Evolutionary conservation across 2,329 filamentous ascomycete species (phyloP).

Genomic region (Aspergillus sergii): DNA sequence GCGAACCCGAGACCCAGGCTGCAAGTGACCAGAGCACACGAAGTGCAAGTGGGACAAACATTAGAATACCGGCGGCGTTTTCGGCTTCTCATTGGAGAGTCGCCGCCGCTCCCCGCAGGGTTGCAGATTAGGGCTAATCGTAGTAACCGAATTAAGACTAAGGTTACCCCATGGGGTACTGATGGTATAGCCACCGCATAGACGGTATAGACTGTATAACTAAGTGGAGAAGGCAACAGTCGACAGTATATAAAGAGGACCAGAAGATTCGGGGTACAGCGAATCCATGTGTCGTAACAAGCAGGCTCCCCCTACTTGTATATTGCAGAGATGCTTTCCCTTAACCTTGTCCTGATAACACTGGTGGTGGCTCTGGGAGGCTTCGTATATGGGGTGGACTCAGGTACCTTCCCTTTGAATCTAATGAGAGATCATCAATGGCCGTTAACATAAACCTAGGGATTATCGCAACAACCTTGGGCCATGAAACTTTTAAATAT

Average conservation of each 20-base stretch:
- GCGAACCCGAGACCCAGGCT: neutral
- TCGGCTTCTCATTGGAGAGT: neutral
- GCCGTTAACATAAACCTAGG: slow-evolving; percentile 6
- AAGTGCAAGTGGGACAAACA: neutral
- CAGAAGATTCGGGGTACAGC: neutral
- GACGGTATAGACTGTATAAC: neutral
- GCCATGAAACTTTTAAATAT: slow-evolving; percentile 21
- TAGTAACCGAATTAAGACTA: neutral
- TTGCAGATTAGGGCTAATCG: neutral
- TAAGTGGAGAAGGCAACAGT: neutral
- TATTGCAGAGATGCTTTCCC: slow-evolving; percentile 8
- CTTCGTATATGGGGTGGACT: slow-evolving; percentile 19
- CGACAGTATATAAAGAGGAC: neutral
- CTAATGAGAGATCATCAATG: neutral
- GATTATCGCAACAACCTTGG: slow-evolving; percentile 21
- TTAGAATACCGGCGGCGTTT: slow-evolving; percentile 1
- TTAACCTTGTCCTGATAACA: slow-evolving; percentile 13
- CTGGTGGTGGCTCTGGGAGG: slow-evolving; percentile 18
- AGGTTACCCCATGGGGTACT: neutral
- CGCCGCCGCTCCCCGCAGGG: neutral
- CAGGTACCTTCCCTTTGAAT: slow-evolving; percentile 4
- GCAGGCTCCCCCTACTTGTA: neutral
- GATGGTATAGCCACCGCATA: neutral
- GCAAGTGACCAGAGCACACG: neutral
- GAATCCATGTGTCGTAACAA: neutral